Base-by-base conservation (phyloP, 352 stramenopile genomes). In the Phytopythium sindhum region DNA sequence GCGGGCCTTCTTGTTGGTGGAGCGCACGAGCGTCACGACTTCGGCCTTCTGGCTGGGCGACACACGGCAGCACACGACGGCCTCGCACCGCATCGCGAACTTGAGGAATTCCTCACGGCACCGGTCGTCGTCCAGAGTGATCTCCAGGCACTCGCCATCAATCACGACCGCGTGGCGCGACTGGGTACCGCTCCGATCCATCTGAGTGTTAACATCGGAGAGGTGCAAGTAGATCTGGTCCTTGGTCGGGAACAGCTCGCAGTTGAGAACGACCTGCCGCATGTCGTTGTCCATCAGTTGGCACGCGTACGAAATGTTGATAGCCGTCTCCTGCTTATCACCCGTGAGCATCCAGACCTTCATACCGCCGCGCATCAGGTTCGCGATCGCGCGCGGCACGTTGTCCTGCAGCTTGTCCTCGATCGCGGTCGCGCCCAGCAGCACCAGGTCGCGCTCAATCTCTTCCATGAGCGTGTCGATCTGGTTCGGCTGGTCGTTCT, bases 271-370 rank as follows among this genome's bases (percentile, higher is more conserved):
- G 55, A 84, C 73, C 57, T 89, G 85, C 54, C 89, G 81, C 70
- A 96, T 98, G 44, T 91, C 80, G 60, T 90, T 91, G 66, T 89
- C 75, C 65, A 98, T 83, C 14, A 98, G 73, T 53, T 93, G 82
- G 56, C 87, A 96, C 8, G 90, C 87, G 60, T 96, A 97, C 35
- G 81, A 91, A 65, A 98, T 98, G 71, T 98, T 98, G 65, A 98
- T 97, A 23, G 94, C 94, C 4, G 94, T 98, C 67, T 98, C 93
- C 45, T 94, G 69, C 69, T 98, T 98, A 74, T 98, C 94, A 35
- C 93, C 93, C 12, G 94, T 98, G 21, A 98, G 84, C 72, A 98
- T 95, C 90, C 92, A 98, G 24, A 98, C 75, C 47, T 95, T 91
- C 66, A 98, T 97, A 26, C 89, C 88, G 0, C 88, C 92, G 15